Conservation (phyloP, 2,329 filamentous ascomycete genomes). For the Dryadomyces sulphureus region DNA sequence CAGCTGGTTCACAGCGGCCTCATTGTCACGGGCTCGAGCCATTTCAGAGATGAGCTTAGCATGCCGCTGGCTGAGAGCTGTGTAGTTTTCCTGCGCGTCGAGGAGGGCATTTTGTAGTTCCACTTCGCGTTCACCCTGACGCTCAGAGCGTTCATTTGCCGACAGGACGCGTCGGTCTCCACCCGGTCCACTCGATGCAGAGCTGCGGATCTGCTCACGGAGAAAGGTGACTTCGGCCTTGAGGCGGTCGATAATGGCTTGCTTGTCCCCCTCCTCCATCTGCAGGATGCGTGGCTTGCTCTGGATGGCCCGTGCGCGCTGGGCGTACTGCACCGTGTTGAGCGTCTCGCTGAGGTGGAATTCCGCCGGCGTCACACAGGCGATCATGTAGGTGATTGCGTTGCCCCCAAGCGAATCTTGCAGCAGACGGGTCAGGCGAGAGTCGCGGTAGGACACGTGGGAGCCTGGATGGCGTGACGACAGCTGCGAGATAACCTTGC, state of each 20-base stretch:
- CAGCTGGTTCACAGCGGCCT: slow-evolving; percentile 41
- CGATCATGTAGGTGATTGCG: slow-evolving; percentile 98
- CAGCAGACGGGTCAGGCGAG: slow-evolving; percentile 83
- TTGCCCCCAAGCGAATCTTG: slow-evolving; percentile 96
- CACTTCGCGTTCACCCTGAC: slow-evolving; percentile 68
- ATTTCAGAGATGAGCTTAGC: slow-evolving; percentile 92
- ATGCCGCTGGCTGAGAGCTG: slow-evolving; percentile 76
- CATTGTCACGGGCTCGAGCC: slow-evolving; percentile 65
- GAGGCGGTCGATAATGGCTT: slow-evolving; percentile 81
- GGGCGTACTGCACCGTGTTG: slow-evolving; percentile 95
- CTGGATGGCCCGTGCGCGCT: slow-evolving; percentile 89
- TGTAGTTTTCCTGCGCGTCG: slow-evolving; percentile 91
- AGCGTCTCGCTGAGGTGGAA: slow-evolving; percentile 96
- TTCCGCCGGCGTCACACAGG: slow-evolving; percentile 90
- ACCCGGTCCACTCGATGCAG: slow-evolving; percentile 44
- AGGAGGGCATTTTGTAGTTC: slow-evolving; percentile 90
- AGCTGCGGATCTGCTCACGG: slow-evolving; percentile 79
- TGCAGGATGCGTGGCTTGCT: slow-evolving; percentile 96
- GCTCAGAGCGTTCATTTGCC: slow-evolving; percentile 58
- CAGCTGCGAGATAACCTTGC: slow-evolving; percentile 96
- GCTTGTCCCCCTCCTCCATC: slow-evolving; percentile 83
- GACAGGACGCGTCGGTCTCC: slow-evolving; percentile 37
- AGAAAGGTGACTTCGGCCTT: slow-evolving; percentile 90
- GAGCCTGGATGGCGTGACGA: slow-evolving; percentile 77
- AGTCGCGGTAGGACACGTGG: slow-evolving; percentile 95